A percentile compares a stretch with the other conserved stretches of the same genome.
Evolutionary conservation across 768 basidiomycete genomes (phyloP).

Genomic region (Hericium erinaceus): DNA sequence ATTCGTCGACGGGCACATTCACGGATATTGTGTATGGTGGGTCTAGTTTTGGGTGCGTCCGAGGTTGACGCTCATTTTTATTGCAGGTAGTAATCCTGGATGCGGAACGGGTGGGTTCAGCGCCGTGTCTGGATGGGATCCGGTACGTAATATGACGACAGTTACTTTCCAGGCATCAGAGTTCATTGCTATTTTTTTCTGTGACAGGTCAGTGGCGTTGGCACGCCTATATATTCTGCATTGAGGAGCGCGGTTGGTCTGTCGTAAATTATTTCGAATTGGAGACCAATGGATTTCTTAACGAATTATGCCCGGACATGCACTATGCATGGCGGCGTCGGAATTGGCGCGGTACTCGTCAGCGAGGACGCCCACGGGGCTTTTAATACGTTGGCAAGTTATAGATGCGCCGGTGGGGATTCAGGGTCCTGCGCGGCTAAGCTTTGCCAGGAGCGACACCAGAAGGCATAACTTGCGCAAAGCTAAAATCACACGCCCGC

Average conservation of each 20-base stretch:
- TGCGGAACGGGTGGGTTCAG: conserved; percentile 25
- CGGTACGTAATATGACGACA: conserved; percentile 11
- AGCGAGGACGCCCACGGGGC: too few species aligned
- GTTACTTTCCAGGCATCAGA: background rate
- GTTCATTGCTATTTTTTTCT: background rate
- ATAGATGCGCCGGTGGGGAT: too few species aligned
- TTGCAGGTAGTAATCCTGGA: conserved; percentile 15
- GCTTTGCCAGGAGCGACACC: too few species aligned
- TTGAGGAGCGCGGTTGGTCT: conserved; percentile 32
- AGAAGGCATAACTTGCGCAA: too few species aligned
- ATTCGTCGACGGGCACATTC: conserved; percentile 4
- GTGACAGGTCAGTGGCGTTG: conserved; percentile 27
- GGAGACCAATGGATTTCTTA: too few species aligned
- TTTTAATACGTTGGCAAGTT: too few species aligned
- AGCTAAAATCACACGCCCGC: too few species aligned
- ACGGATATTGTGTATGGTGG: background rate
- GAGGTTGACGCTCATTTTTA: background rate
- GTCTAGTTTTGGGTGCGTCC: background rate
- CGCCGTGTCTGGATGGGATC: conserved; percentile 22
- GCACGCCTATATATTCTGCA: conserved; percentile 29
- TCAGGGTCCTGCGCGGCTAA: too few species aligned
- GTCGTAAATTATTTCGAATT: background rate
- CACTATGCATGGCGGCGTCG: too few species aligned
- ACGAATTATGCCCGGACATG: too few species aligned
- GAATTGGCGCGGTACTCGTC: too few species aligned